Evolutionary conservation across 1,284 basidiomycete species (phyloP), one percentile per base, ranked within the genome.

Genomic region (Cystobasidium pallidum): DNA sequence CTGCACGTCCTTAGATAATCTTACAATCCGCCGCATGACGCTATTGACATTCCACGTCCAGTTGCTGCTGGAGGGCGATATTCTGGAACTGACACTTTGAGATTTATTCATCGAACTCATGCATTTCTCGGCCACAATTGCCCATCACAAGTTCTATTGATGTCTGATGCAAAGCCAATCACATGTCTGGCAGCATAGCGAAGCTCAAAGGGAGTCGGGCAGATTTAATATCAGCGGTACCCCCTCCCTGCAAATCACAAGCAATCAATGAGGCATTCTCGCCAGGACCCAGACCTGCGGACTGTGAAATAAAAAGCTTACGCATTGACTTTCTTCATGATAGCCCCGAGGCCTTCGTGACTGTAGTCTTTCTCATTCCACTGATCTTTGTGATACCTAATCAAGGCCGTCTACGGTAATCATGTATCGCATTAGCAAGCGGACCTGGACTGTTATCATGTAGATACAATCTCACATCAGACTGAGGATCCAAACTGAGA

Each of bases 291-390:
- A n/a, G n/a, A n/a, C n/a, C n/a, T n/a, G n/a, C n/a, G n/a, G n/a
- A n/a, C n/a, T n/a, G n/a, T n/a, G n/a, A n/a, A n/a, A n/a, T 17
- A 45, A n/a, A 1, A 34, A n/a, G 19, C 64, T n/a, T 34, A 67
- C 66, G 36, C 67, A 24, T 70, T 70, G 13, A 70, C 11, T 41
- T 70, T 70, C 58, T 70, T 70, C 32, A 70, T 21, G 7, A 70
- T 10, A 11, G 67, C 67, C 8, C 67, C 57, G 8, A 70, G 13
- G 30, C 67, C 67, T 34, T 43, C 21, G 28, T 70, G 67, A n/a
- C 41, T 49, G 19, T 71, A 71, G 49, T 71, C 68, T 39, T 71
- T 71, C 34, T 36, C 68, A 32, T 71, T 71, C 68, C 68, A 71
- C 36, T 71, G 68, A 57, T 71, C 68, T 47, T 71, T 71, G 30